Evolutionary conservation across 2,329 filamentous ascomycete genomes (phyloP).

Genomic region (Pseudogymnoascus sp.): DNA sequence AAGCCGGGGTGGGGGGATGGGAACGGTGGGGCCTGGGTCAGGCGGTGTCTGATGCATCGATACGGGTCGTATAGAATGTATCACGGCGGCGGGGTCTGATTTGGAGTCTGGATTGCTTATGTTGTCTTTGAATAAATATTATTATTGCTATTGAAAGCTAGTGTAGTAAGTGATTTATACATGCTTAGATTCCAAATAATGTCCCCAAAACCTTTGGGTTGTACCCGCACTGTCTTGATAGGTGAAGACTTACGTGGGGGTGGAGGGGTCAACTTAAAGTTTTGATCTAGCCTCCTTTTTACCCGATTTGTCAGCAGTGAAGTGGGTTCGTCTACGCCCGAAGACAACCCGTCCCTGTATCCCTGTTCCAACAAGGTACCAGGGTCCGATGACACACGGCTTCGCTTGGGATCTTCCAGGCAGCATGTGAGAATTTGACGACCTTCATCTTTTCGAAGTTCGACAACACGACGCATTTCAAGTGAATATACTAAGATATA

Average conservation of each 20-base stretch:
- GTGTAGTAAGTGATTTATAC: neutral
- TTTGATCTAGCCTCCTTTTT: neutral
- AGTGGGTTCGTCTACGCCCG: neutral
- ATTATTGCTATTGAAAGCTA: neutral
- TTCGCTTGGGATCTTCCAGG: neutral
- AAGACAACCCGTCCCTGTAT: neutral
- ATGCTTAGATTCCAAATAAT: neutral
- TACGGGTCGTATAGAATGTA: neutral
- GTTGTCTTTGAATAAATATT: neutral
- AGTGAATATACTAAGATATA: constrained; percentile 23
- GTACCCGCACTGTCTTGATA: neutral
- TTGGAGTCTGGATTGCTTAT: constrained; percentile 2
- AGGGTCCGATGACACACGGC: neutral
- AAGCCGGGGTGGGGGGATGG: neutral
- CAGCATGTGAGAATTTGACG: neutral
- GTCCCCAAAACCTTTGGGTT: neutral
- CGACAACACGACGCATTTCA: neutral
- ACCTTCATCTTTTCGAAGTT: neutral
- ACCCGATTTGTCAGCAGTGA: neutral
- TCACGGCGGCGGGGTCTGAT: neutral
- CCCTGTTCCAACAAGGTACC: neutral
- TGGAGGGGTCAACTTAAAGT: neutral
- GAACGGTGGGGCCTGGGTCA: neutral
- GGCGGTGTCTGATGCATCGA: neutral
- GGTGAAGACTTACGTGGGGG: neutral